Base-by-base conservation (phyloP, 2,329 filamentous ascomycete genomes). In the Biscogniauxia marginata region DNA sequence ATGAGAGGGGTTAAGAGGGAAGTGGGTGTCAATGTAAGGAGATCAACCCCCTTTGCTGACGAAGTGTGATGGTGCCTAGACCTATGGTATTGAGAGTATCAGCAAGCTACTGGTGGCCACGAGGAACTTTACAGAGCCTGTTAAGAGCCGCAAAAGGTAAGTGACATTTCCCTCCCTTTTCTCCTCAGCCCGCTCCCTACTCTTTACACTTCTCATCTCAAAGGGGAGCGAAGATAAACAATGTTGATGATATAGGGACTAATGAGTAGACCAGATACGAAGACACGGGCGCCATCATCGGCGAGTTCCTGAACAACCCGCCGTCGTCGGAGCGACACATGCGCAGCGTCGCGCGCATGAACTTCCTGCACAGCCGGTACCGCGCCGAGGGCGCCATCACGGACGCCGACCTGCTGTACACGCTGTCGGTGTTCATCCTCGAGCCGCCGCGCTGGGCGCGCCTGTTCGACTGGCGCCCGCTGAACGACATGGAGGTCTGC, bases 401-500 rank as follows among this genome's bases (percentile, higher is more conserved):
- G 44, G 74, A 75, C 57, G 65, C 59, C 8, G 72, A 75, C 63
- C 58, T 75, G 21, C 66, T 75, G 30, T 75, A 75, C 67, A 74
- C 72, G 44, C 67, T 75, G 3, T 75, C 74, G 46, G 77, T 90
- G 0, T 90, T 90, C 67, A 79, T 88, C 18, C 75, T 80, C 0
- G 85, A 91, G 67, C 87, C 89, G 0, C 71, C 82, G 24, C 76
- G 80, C 13, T 91, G 88, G 77, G 80, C 89, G 25, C 69, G 78
- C 4, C 74, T 74, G 5, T 89, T 85, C 64, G 90, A 93, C 68
- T 93, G 89, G 89, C 82, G 90, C 1, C 43, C 74, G 4, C 70
- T 90, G 20, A 87, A 80, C 16, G 82, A 87, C 0, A 77, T 92
- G 71, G 90, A 93, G 70, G 70, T 77, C 8, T 89, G 86, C 59